Evolutionary conservation across 768 basidiomycete species (phyloP).

Genomic region (Inosperma sp.): DNA sequence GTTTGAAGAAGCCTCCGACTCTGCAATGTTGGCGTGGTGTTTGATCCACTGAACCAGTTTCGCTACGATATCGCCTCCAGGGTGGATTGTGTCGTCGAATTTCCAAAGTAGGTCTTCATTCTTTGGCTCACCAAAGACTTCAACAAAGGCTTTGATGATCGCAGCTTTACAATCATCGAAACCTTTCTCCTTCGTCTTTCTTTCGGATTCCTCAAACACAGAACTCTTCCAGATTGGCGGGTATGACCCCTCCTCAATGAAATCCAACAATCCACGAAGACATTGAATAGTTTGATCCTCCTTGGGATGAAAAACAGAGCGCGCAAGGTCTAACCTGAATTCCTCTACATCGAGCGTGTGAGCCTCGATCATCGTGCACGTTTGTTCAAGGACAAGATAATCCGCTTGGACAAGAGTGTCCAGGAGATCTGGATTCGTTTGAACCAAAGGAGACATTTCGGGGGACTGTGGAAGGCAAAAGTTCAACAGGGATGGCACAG

Average conservation of each 20-base stretch:
- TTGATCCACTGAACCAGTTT: constrained; percentile 77
- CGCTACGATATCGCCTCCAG: constrained; percentile 68
- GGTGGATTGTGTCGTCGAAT: constrained; percentile 46
- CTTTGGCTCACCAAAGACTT: constrained; percentile 76
- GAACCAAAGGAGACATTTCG: constrained; percentile 35
- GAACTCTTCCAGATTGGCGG: constrained; percentile 57
- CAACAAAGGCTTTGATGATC: constrained; percentile 80
- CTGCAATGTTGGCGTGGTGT: constrained; percentile 42
- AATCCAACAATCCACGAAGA: constrained; percentile 60
- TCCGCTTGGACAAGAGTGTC: constrained; percentile 55
- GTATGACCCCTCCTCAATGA: constrained; percentile 70
- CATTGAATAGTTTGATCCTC: constrained; percentile 55
- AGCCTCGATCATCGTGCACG: constrained; percentile 71
- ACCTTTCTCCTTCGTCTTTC: constrained; percentile 57
- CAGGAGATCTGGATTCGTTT: constrained; percentile 37
- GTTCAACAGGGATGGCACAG: constrained; percentile 52
- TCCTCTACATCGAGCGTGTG: constrained; percentile 76
- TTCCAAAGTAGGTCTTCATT: constrained; percentile 80
- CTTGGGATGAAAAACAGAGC: constrained; percentile 53
- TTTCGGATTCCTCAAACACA: constrained; percentile 45
- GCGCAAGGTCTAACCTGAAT: constrained; percentile 66
- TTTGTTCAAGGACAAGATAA: constrained; percentile 68
- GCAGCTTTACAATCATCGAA: constrained; percentile 84
- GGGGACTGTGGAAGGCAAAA: constrained; percentile 54
- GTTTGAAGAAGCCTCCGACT: constrained; percentile 28